Conservation (phyloP, 306 rosid species). For the Alnus glutinosa region DNA sequence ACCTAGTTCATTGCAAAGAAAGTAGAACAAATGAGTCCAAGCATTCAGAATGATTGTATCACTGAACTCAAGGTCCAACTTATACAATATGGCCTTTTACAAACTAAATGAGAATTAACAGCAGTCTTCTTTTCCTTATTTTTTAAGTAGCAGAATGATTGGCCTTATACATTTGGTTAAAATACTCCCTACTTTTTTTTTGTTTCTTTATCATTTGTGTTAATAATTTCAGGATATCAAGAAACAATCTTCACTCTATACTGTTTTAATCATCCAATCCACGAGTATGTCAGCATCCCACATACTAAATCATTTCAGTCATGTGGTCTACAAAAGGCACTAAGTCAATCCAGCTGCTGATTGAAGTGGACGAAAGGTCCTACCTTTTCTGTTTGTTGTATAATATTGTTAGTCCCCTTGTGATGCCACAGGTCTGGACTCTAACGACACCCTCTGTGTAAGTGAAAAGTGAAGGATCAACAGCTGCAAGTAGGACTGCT, state of each 20-base stretch:
- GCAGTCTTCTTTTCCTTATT: not conserved
- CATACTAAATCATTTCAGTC: not conserved
- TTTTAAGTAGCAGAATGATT: not conserved
- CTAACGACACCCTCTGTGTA: slow-evolving; percentile 79
- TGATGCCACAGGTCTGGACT: slow-evolving; percentile 88
- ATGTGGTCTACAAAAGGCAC: too few relatives aligned
- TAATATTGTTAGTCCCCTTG: slow-evolving; percentile 79
- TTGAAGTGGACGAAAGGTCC: not conserved
- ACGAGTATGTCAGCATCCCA: not conserved
- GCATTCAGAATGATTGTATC: not conserved
- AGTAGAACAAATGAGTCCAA: slow-evolving; percentile 10
- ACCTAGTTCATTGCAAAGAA: slow-evolving; percentile 50
- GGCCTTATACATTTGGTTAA: not conserved
- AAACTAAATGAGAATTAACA: not conserved
- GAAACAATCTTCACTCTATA: not conserved
- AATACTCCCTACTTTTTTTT: not conserved
- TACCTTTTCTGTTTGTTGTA: slow-evolving; percentile 80
- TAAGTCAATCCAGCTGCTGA: not conserved
- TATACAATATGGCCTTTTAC: too few relatives aligned
- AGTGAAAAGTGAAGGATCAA: slow-evolving; percentile 74
- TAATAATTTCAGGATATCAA: not conserved
- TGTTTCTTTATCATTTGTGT: not conserved
- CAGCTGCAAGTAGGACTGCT: slow-evolving; percentile 68
- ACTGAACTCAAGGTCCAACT: too few relatives aligned
- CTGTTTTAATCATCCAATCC: not conserved